Base-by-base conservation (phyloP, 805 yeast genomes). In the Ogataea pini region DNA sequence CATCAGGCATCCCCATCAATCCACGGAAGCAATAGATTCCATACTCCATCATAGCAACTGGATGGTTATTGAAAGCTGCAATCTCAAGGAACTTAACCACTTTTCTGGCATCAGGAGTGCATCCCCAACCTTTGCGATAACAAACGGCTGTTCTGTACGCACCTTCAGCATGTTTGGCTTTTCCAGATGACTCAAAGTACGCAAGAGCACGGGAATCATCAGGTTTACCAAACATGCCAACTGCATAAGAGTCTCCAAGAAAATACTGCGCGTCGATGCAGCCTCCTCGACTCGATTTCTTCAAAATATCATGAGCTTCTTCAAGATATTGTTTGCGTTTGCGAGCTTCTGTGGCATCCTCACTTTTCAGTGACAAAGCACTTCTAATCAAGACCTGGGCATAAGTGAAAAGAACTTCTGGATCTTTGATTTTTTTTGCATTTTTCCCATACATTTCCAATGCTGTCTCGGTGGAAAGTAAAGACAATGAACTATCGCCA, bases 21-120 rank as follows among this genome's bases (percentile, higher is more conserved):
- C 88, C 82, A 61, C 89, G 80, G 68, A 86, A 94, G 32, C 89
- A 85, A 58, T 91, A 89, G 36, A 89, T 75, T 3, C 98, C 99
- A 54, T 90, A 73, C 64, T 91, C 88, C 71, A 85, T 86, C 96
- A 92, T 89, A 4, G 98, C 97, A n/a, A 96, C 91, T 0, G 97
- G 90, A 66, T 92, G 99, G 61, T 88, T 89, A 63, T 86, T 85
- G 27, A 90, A 78, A 0, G 98, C 96, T 0, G 98, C 96, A 61
- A 83, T 82, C 62, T 86, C 85, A 49, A 89, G 71, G 63, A 84
- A 89, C 57, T 89, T 95, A 7, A 89, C 72, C 1, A 95, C 90
- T 59, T 89, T 85, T 48, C 95, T 78, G 0, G 96, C 84, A 65
- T 94, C 97, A 57, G 94, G 78, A 17, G 89, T 82, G 4, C 92